Percentiles rank a stretch among this genome's conserved stretches.
phyloP scores from a whole-genome alignment of 805 yeast genomes.

The Lipomyces spencermartinsiae region DNA sequence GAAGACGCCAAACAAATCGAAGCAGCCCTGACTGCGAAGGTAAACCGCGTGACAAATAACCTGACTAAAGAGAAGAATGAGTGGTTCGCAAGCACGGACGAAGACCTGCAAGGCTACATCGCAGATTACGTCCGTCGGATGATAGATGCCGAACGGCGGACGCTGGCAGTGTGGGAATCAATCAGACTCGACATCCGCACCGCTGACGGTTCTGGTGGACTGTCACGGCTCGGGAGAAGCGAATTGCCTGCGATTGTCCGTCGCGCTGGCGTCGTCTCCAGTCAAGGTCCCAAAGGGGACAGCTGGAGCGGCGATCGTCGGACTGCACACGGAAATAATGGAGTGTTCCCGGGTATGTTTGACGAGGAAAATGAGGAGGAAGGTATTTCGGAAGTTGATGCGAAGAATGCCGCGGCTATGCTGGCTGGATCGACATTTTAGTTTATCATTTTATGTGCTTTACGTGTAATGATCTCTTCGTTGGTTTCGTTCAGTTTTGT shows the following conservation, averaged over 20 bases:
- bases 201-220: constrained; percentile 78
- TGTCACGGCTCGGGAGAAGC: constrained; percentile 76
- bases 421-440: constrained; percentile 78
- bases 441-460: constrained; percentile 5
- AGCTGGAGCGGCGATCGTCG: constrained; percentile 66
- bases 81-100: constrained; percentile 64
- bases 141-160: constrained; percentile 86
- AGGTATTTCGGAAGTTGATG: constrained; percentile 62
- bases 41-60: constrained; percentile 82
- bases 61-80: constrained; percentile 76
- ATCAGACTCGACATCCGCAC: constrained; percentile 73
- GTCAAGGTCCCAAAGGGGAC: constrained; percentile 60
- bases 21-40: constrained; percentile 74
- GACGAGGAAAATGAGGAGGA: constrained; percentile 36
- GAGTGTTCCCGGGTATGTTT: constrained; percentile 32
- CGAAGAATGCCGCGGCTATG: constrained; percentile 80
- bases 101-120: constrained; percentile 59
- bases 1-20: constrained; percentile 81
- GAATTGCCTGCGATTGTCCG: constrained; percentile 35
- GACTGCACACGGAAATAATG: constrained; percentile 48
- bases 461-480: not conserved
- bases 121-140: constrained; percentile 68
- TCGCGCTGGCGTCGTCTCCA: constrained; percentile 47
- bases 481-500: constrained; percentile 11
- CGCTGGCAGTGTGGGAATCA: constrained; percentile 72